A percentile compares a stretch with the other conserved stretches of the same genome.
phyloP scores from a whole-genome alignment of 768 basidiomycete genomes.

The Suillus paluster region DNA sequence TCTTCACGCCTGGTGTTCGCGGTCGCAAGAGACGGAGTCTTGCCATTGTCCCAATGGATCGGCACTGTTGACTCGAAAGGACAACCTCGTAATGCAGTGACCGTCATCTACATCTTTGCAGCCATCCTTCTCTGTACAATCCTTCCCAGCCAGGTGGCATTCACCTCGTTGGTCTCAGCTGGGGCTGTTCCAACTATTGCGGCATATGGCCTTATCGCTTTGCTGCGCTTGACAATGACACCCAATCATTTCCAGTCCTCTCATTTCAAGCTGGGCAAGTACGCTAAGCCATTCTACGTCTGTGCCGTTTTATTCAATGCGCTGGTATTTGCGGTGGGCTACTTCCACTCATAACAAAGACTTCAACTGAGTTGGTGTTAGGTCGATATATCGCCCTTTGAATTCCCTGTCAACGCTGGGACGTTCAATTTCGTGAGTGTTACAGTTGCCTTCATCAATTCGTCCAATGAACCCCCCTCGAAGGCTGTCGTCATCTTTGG shows the following conservation, averaged over 20 bases:
- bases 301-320: slow-evolving; percentile 73
- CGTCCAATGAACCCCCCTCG: slow-evolving; percentile 15
- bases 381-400: slow-evolving; percentile 88
- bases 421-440: slow-evolving; percentile 85
- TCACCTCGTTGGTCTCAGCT: slow-evolving; percentile 88
- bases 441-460: background rate
- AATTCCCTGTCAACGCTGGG: slow-evolving; percentile 76
- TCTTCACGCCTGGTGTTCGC: slow-evolving; percentile 89
- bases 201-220: slow-evolving; percentile 81
- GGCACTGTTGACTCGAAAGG: slow-evolving; percentile 69
- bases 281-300: slow-evolving; percentile 70
- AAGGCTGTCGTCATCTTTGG: slow-evolving; percentile 83
- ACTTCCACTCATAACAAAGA: slow-evolving; percentile 1
- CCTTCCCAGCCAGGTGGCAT: slow-evolving; percentile 88
- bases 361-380: slow-evolving; percentile 31
- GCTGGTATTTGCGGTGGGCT: slow-evolving; percentile 72
- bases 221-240: slow-evolving; percentile 78
- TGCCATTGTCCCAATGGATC: slow-evolving; percentile 86
- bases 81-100: slow-evolving; percentile 85
- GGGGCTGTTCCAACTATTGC: slow-evolving; percentile 87
- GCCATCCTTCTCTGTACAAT: slow-evolving; percentile 83
- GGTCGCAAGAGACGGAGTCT: slow-evolving; percentile 91
- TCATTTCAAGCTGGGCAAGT: slow-evolving; percentile 71
- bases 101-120: slow-evolving; percentile 83
- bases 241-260: slow-evolving; percentile 75